Conservation (phyloP, 1,284 basidiomycete genomes). For the Cutaneotrichosporon dermatis region DNA sequence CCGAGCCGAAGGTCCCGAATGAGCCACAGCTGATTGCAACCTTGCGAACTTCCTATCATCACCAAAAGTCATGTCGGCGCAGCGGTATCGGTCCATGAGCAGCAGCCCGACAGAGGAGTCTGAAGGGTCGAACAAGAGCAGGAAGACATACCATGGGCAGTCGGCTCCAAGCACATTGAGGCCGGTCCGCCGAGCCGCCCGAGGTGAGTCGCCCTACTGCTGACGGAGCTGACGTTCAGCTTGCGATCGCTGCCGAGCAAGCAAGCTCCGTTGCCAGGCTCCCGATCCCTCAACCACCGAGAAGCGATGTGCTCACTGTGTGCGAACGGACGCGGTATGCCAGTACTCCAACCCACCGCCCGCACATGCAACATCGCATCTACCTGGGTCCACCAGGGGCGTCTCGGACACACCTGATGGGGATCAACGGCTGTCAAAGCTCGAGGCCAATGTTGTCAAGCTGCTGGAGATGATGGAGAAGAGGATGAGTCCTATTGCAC, state of each 20-base stretch:
- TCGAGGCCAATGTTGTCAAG: slow-evolving; percentile 18
- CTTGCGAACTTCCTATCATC: neutral
- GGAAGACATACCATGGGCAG: neutral
- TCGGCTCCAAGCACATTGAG: too few relatives aligned
- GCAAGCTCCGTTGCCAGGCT: slow-evolving; percentile 19
- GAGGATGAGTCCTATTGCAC: neutral
- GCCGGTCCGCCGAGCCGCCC: slow-evolving; percentile 12
- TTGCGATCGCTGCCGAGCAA: slow-evolving; percentile 19
- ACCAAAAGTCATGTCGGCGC: neutral
- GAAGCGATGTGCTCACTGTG: slow-evolving; percentile 19
- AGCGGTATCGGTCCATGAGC: too few relatives aligned
- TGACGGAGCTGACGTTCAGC: slow-evolving; percentile 9
- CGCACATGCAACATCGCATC: neutral
- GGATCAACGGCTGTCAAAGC: slow-evolving; percentile 9
- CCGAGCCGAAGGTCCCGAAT: too few relatives aligned
- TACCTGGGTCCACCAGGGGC: too few relatives aligned
- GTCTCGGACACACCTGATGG: neutral
- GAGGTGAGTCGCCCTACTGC: slow-evolving; percentile 11
- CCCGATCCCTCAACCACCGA: slow-evolving; percentile 3
- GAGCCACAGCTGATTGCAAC: too few relatives aligned
- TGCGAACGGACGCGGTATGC: slow-evolving; percentile 13
- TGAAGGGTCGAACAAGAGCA: slow-evolving; percentile 6
- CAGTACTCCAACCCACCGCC: slow-evolving; percentile 14
- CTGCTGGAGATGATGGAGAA: slow-evolving; percentile 25
- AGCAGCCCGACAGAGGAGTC: neutral